phyloP scores from a whole-genome alignment of 352 stramenopile species.

The Phytophthora citricola region DNA sequence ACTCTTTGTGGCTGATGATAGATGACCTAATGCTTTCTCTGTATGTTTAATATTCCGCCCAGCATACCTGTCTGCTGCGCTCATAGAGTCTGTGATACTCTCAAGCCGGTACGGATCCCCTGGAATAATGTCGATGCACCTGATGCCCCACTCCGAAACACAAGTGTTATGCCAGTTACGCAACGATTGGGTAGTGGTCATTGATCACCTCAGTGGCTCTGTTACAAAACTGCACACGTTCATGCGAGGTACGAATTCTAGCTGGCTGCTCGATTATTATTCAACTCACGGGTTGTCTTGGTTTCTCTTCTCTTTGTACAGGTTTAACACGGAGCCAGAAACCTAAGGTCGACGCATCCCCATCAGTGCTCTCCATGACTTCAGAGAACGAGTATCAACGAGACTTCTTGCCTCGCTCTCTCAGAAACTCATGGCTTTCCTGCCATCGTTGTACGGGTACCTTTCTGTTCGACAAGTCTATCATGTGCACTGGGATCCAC shows the following conservation, averaged over 20 bases:
- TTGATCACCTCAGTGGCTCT: slow-evolving; percentile 48
- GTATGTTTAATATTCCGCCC: slow-evolving; percentile 1
- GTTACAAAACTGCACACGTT: slow-evolving; percentile 70
- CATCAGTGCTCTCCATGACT: slow-evolving; percentile 40
- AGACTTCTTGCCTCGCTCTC: slow-evolving; percentile 26
- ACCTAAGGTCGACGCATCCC: slow-evolving; percentile 27
- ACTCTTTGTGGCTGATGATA: neutral
- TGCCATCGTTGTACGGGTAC: slow-evolving; percentile 56
- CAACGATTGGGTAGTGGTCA: slow-evolving; percentile 75
- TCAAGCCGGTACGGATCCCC: slow-evolving; percentile 35
- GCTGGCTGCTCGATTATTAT: neutral
- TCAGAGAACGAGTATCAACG: slow-evolving; percentile 28
- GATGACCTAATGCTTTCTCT: slow-evolving; percentile 10
- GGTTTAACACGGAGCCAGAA: slow-evolving; percentile 22
- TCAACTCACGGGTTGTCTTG: neutral
- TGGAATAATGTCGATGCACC: slow-evolving; percentile 54
- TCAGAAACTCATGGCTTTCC: slow-evolving; percentile 60
- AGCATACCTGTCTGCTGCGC: slow-evolving; percentile 40
- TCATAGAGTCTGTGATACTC: slow-evolving; percentile 37
- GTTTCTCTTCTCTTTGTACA: slow-evolving; percentile 8
- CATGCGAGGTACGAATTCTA: slow-evolving; percentile 43
- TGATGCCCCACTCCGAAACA: slow-evolving; percentile 39
- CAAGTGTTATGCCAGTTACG: slow-evolving; percentile 70
- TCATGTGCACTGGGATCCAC: slow-evolving; percentile 56
- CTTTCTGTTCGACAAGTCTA: slow-evolving; percentile 56